A percentile compares a stretch with the other conserved stretches of the same genome.
These are phyloP conservation scores for Russula griseocarnosa DNA, from an alignment of 768 basidiomycete genomes.

Conservation along the genomic window DNA sequence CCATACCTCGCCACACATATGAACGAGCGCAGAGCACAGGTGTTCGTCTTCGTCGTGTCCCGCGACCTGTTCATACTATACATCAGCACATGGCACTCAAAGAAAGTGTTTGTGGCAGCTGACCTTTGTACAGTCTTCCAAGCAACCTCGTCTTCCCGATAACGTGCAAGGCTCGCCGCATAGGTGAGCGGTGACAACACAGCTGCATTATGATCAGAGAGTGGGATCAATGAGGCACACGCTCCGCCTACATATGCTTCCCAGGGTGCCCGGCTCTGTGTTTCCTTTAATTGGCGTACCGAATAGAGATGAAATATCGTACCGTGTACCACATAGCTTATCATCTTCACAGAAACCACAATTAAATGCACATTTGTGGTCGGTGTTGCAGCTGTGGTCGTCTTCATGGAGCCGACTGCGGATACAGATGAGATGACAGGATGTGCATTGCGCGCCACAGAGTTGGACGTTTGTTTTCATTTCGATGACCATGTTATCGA, in stretches of 20 bases:
- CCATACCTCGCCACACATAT: constrained; percentile 54
- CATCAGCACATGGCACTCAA: not conserved
- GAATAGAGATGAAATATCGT: constrained; percentile 29
- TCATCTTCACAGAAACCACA: constrained; percentile 45
- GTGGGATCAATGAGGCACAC: not conserved
- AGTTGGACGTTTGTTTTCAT: constrained; percentile 46
- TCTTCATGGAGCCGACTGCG: constrained; percentile 45
- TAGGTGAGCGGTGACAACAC: constrained; percentile 46
- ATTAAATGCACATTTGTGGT: constrained; percentile 43
- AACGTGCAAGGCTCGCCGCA: constrained; percentile 52
- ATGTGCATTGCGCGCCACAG: constrained; percentile 46
- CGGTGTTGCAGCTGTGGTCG: constrained; percentile 48
- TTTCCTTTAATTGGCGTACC: not conserved
- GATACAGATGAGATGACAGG: constrained; percentile 51
- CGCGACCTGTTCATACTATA: constrained; percentile 38
- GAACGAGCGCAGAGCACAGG: constrained; percentile 49
- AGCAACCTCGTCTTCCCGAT: constrained; percentile 47
- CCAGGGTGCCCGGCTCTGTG: constrained; percentile 55
- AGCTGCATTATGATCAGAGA: constrained; percentile 37
- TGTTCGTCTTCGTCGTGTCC: constrained; percentile 49
- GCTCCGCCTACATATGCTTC: constrained; percentile 47
- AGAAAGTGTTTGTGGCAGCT: not conserved
- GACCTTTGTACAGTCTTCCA: constrained; percentile 53
- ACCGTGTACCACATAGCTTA: constrained; percentile 47
- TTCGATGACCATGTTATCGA: constrained; percentile 45